Conservation (phyloP, 1,139 yeast species). For the Blastobotrys raffinosifermentans region DNA sequence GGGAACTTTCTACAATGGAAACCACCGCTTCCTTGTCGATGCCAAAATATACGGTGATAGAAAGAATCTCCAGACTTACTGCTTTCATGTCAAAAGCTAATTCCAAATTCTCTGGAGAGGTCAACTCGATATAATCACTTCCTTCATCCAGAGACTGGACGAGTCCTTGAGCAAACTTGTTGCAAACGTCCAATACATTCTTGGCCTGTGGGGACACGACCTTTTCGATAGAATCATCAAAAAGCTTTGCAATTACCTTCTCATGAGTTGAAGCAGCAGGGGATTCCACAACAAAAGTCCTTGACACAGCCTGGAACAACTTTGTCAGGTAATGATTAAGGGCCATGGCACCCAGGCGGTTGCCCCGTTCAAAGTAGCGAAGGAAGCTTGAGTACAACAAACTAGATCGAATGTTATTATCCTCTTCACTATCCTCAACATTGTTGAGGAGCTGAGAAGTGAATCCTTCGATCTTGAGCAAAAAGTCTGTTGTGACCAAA, state of each 20-base stretch:
- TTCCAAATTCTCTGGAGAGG: conserved; percentile 38
- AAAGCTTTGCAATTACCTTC: not conserved
- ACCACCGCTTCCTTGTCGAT: conserved; percentile 31
- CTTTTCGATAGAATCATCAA: conserved; percentile 6
- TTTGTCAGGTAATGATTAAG: conserved; percentile 22
- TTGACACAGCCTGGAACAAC: conserved; percentile 22
- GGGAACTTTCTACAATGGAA: conserved; percentile 32
- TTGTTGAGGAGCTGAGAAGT: conserved; percentile 14
- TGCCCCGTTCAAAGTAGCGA: conserved; percentile 16
- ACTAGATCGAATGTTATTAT: conserved; percentile 8
- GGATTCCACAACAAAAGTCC: conserved; percentile 14
- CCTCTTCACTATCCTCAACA: not conserved
- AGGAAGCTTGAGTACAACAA: conserved; percentile 21
- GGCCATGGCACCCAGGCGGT: conserved; percentile 29
- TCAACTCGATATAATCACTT: conserved; percentile 38
- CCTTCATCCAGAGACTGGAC: conserved; percentile 40
- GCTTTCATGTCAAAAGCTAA: conserved; percentile 41
- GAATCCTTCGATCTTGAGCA: conserved; percentile 26
- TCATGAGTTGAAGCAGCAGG: conserved; percentile 3
- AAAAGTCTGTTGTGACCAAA: conserved; percentile 26
- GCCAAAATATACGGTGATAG: conserved; percentile 34
- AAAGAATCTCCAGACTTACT: conserved; percentile 39
- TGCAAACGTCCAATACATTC: conserved; percentile 27
- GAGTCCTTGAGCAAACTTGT: conserved; percentile 30
- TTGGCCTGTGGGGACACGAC: conserved; percentile 4